Evolutionary conservation across 1,284 basidiomycete species (phyloP).

Genomic region (Leccinum pachyderme): DNA sequence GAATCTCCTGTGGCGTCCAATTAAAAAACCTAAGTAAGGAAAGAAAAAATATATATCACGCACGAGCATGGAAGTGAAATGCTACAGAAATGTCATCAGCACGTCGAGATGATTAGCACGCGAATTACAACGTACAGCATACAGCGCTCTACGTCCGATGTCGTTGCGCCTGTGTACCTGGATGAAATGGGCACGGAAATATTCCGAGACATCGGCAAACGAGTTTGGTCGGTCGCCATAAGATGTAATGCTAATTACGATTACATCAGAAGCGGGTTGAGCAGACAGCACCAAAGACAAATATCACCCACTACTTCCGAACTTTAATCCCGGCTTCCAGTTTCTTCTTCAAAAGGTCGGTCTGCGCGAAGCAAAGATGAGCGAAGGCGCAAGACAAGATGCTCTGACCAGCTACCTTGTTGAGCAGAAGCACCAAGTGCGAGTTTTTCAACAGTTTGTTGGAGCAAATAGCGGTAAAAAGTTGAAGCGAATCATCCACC

Average conservation of each 20-base stretch:
- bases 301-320: slow-evolving; percentile 60
- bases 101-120: slow-evolving; percentile 1
- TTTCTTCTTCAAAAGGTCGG: slow-evolving; percentile 66
- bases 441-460: slow-evolving; percentile 71
- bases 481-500: slow-evolving; percentile 75
- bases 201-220: slow-evolving; percentile 68
- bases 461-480: slow-evolving; percentile 70
- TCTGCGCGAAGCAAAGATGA: slow-evolving; percentile 38
- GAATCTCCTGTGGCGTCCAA: slow-evolving; percentile 52
- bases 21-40: background rate
- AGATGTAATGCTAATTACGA: slow-evolving; percentile 62
- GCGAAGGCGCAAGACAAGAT: background rate
- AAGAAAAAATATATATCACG: slow-evolving; percentile 26
- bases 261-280: background rate
- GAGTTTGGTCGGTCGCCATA: slow-evolving; percentile 73
- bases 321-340: slow-evolving; percentile 61
- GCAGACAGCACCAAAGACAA: background rate
- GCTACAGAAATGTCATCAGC: slow-evolving; percentile 42
- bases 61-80: slow-evolving; percentile 76
- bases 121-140: slow-evolving; percentile 49
- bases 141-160: slow-evolving; percentile 54
- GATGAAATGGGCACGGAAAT: slow-evolving; percentile 76
- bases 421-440: slow-evolving; percentile 71
- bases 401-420: slow-evolving; percentile 53
- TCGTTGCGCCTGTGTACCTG: slow-evolving; percentile 70